Conservation (phyloP, 805 yeast genomes). For the Saturnispora diversa region DNA sequence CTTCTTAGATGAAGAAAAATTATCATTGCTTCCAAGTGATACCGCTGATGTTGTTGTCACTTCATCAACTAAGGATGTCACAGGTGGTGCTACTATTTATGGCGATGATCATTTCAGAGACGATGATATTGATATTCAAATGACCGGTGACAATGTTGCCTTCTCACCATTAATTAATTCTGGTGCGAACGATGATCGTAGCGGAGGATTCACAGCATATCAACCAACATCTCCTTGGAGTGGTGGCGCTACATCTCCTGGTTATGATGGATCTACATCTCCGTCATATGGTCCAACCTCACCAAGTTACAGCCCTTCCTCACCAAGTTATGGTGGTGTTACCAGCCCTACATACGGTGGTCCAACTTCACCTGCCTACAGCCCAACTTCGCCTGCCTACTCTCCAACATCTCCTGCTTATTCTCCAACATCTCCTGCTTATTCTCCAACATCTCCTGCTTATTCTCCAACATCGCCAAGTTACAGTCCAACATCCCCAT, state of each 20-base stretch:
- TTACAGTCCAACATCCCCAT: constrained; percentile 69
- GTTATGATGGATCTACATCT: constrained; percentile 36
- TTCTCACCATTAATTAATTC: constrained; percentile 92
- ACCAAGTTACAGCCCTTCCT: constrained; percentile 48
- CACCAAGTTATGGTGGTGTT: constrained; percentile 40
- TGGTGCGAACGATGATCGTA: constrained; percentile 64
- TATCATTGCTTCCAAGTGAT: constrained; percentile 56
- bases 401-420: constrained; percentile 71
- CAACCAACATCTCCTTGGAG: constrained; percentile 54
- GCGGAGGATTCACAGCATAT: constrained; percentile 68
- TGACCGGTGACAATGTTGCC: constrained; percentile 53
- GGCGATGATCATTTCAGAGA: constrained; percentile 62
- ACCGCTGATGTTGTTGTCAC: constrained; percentile 32
- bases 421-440: constrained; percentile 62
- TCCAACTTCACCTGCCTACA: constrained; percentile 68
- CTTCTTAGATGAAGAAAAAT: constrained; percentile 82
- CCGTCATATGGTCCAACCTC: constrained; percentile 49
- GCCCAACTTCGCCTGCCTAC: constrained; percentile 53
- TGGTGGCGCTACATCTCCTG: constrained; percentile 38
- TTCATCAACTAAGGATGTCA: constrained; percentile 39
- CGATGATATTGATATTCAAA: constrained; percentile 40
- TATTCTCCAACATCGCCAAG: constrained; percentile 76
- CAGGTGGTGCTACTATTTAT: constrained; percentile 91
- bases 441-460: constrained; percentile 62
- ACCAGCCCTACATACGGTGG: constrained; percentile 57